phyloP scores from a whole-genome alignment of 2,329 filamentous ascomycete species.

The Metarhizium sp. region DNA sequence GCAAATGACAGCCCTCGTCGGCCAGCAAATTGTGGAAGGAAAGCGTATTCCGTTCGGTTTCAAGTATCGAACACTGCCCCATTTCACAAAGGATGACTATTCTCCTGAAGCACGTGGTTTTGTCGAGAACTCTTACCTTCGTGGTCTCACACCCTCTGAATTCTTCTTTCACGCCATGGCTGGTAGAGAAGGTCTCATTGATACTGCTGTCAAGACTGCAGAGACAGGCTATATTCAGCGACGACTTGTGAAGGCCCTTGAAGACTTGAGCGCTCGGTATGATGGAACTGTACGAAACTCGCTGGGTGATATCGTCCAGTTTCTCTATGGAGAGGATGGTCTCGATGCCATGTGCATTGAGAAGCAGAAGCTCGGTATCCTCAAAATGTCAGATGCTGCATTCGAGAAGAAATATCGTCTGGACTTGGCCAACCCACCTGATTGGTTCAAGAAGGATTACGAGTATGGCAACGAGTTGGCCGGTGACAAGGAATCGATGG shows the following conservation, averaged over 20 bases:
- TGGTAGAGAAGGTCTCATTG: slow-evolving; percentile 98
- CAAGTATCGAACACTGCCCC: slow-evolving; percentile 92
- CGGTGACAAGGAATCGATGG: slow-evolving; percentile 81
- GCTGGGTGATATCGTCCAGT: slow-evolving; percentile 90
- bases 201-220: slow-evolving; percentile 98
- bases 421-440: slow-evolving; percentile 52
- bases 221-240: slow-evolving; percentile 99
- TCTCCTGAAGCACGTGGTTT: slow-evolving; percentile 95
- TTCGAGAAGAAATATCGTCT: slow-evolving; percentile 79
- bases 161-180: slow-evolving; percentile 99
- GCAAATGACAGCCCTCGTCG: slow-evolving; percentile 97
- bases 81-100: slow-evolving; percentile 99
- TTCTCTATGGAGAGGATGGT: slow-evolving; percentile 95
- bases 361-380: slow-evolving; percentile 80
- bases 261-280: slow-evolving; percentile 96
- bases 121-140: slow-evolving; percentile 96
- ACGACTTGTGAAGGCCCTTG: slow-evolving; percentile 93
- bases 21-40: slow-evolving; percentile 96
- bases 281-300: slow-evolving; percentile 97
- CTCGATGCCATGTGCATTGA: slow-evolving; percentile 91
- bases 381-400: slow-evolving; percentile 66
- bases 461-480: slow-evolving; percentile 81
- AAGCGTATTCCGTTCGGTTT: slow-evolving; percentile 99
- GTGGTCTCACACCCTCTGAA: slow-evolving; percentile 87
- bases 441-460: slow-evolving; percentile 49